A percentile compares a stretch with the other conserved stretches of the same genome.
Conservation (phyloP, 352 stramenopile species). For the Phytophthora sojae region DNA sequence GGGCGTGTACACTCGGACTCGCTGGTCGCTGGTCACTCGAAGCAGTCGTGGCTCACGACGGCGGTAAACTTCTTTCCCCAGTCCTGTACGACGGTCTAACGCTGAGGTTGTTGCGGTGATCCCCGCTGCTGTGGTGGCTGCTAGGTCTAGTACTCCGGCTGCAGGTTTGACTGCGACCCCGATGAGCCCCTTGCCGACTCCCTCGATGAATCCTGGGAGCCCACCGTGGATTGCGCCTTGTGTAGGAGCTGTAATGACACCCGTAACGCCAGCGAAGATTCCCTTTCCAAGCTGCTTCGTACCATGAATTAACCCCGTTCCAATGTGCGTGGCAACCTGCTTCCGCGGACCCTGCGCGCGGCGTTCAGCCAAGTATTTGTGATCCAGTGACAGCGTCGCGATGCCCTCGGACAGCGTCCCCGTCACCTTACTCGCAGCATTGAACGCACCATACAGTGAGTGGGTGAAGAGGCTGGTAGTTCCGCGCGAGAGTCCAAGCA, state of each 20-base stretch:
- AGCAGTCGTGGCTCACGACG: slow-evolving; percentile 77
- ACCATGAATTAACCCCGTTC: slow-evolving; percentile 85
- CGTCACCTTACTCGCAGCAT: slow-evolving; percentile 94
- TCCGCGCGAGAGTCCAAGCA: slow-evolving; percentile 88
- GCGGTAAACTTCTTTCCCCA: slow-evolving; percentile 47
- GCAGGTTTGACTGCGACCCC: slow-evolving; percentile 91
- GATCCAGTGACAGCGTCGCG: slow-evolving; percentile 90
- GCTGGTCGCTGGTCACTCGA: slow-evolving; percentile 72
- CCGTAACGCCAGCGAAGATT: slow-evolving; percentile 90
- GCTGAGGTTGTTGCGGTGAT: slow-evolving; percentile 88
- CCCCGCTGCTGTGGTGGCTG: slow-evolving; percentile 75
- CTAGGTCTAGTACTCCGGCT: slow-evolving; percentile 85
- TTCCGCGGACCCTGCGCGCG: slow-evolving; percentile 75
- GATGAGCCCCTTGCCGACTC: slow-evolving; percentile 87
- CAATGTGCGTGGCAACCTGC: slow-evolving; percentile 87
- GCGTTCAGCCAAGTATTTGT: slow-evolving; percentile 87
- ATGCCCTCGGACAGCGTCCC: slow-evolving; percentile 92
- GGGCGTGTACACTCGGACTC: slow-evolving; percentile 78
- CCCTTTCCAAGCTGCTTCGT: slow-evolving; percentile 93
- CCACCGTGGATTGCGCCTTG: slow-evolving; percentile 91
- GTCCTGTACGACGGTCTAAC: slow-evolving; percentile 76
- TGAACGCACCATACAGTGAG: slow-evolving; percentile 93
- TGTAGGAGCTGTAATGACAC: slow-evolving; percentile 92
- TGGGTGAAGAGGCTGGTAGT: slow-evolving; percentile 92
- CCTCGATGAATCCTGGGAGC: slow-evolving; percentile 90